Conservation (phyloP, 768 basidiomycete genomes). For the Stropharia rugosoannulata region DNA sequence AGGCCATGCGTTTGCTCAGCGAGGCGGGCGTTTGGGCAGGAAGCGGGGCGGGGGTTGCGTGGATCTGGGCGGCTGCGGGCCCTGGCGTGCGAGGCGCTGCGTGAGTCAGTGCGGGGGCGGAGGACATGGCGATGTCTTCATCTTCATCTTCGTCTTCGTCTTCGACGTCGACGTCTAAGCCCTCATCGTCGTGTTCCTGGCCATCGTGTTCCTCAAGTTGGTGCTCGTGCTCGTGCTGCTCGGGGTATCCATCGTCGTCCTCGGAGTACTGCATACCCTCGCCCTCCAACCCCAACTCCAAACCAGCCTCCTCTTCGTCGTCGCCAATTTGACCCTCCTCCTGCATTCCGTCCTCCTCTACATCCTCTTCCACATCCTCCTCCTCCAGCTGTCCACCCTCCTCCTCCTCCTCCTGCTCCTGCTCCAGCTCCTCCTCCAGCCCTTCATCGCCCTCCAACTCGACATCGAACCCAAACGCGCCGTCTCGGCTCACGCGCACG, state of each 20-base stretch:
- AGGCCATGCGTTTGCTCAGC: constrained; percentile 51
- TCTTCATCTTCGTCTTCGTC: background rate
- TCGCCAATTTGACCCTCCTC: no score
- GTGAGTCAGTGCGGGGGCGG: background rate
- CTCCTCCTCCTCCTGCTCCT: no score
- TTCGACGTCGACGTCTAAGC: background rate
- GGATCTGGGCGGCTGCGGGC: constrained; percentile 13
- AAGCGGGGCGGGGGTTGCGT: constrained; percentile 14
- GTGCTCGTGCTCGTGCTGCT: no score
- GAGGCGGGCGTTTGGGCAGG: background rate
- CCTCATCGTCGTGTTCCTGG: background rate
- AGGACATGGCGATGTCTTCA: background rate
- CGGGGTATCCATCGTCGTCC: background rate
- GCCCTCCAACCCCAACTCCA: background rate
- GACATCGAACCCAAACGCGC: background rate
- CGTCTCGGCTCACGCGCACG: constrained; percentile 32
- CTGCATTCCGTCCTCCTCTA: no score
- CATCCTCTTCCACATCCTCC: no score
- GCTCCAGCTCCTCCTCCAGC: no score
- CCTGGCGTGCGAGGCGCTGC: background rate
- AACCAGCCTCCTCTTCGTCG: background rate
- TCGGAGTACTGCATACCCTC: background rate
- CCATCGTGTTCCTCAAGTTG: background rate
- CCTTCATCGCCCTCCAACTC: no score
- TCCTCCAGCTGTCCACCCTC: no score